phyloP scores from a whole-genome alignment of 805 yeast species.

The Yueomyces sp. region DNA sequence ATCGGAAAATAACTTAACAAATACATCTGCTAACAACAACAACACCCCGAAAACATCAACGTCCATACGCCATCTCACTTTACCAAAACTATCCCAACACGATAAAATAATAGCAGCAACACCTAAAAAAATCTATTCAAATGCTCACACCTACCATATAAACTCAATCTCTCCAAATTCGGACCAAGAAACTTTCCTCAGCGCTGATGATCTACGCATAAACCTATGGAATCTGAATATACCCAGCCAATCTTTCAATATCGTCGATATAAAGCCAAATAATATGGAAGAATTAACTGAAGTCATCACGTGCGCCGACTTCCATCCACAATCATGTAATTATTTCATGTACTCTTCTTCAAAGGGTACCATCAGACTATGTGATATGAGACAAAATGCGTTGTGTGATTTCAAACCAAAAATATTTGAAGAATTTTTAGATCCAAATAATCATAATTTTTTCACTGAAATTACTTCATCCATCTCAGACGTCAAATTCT shows the following conservation, averaged over 20 bases:
- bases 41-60: slow-evolving; percentile 1
- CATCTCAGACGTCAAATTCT: slow-evolving; percentile 85
- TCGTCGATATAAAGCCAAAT: slow-evolving; percentile 94
- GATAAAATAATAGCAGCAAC: slow-evolving; percentile 92
- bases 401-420: slow-evolving; percentile 83
- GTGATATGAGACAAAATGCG: slow-evolving; percentile 94
- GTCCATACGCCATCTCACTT: slow-evolving; percentile 37
- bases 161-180: slow-evolving; percentile 89
- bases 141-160: slow-evolving; percentile 97
- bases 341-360: slow-evolving; percentile 89
- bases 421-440: slow-evolving; percentile 84
- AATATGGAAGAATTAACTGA: slow-evolving; percentile 98
- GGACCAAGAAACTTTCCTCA: slow-evolving; percentile 89
- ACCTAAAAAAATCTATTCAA: slow-evolving; percentile 81
- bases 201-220: slow-evolving; percentile 88
- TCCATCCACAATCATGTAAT: slow-evolving; percentile 88
- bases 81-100: slow-evolving; percentile 86
- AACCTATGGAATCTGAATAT: slow-evolving; percentile 91
- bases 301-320: slow-evolving; percentile 92
- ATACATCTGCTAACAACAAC: background rate
- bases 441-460: slow-evolving; percentile 85
- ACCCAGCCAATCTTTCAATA: slow-evolving; percentile 90
- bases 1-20: slow-evolving; percentile 69
- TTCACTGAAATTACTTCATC: slow-evolving; percentile 94
- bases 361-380: slow-evolving; percentile 88